A percentile compares a stretch with the other conserved stretches of the same genome.
Evolutionary conservation across 108 stramenopile genomes (phyloP).

Genomic region (Skeletonema tropicum): DNA sequence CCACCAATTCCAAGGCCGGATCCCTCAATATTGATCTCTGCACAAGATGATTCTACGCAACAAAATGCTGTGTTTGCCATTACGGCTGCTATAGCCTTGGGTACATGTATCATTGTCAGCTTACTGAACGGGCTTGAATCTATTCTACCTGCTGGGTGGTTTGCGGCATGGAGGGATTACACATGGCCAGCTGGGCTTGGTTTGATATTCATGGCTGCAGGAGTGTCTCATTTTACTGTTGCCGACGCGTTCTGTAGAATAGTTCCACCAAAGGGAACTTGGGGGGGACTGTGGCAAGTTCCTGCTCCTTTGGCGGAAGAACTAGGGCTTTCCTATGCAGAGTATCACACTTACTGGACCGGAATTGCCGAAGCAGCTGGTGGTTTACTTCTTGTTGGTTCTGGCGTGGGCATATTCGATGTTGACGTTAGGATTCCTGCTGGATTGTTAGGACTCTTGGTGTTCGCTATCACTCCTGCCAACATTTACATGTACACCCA

Average conservation of each 20-base stretch:
- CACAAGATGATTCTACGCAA: slow-evolving; percentile 55
- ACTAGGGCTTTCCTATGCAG: slow-evolving; percentile 69
- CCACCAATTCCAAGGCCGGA: slow-evolving; percentile 58
- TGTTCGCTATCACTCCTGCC: slow-evolving; percentile 81
- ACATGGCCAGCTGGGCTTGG: slow-evolving; percentile 78
- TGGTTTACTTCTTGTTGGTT: slow-evolving; percentile 56
- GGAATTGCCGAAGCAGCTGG: slow-evolving; percentile 81
- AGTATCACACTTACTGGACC: slow-evolving; percentile 87
- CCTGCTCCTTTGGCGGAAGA: slow-evolving; percentile 72
- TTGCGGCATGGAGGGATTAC: slow-evolving; percentile 60
- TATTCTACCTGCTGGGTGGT: slow-evolving; percentile 66
- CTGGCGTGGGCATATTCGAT: slow-evolving; percentile 39
- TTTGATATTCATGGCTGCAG: slow-evolving; percentile 72
- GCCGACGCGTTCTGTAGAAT: slow-evolving; percentile 74
- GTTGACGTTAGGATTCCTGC: slow-evolving; percentile 55
- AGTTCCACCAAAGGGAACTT: slow-evolving; percentile 82
- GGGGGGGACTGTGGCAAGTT: slow-evolving; percentile 88
- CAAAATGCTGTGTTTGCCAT: slow-evolving; percentile 51
- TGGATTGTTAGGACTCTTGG: slow-evolving; percentile 64
- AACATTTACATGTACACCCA: slow-evolving; percentile 93
- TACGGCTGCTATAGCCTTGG: slow-evolving; percentile 44
- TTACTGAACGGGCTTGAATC: slow-evolving; percentile 50
- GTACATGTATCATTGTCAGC: slow-evolving; percentile 52
- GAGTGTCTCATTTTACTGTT: slow-evolving; percentile 78
- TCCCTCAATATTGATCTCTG: slow-evolving; percentile 67